Evolutionary conservation across 306 rosid genomes (phyloP).

Genomic region (Gynostemma pentaphyllum): DNA sequence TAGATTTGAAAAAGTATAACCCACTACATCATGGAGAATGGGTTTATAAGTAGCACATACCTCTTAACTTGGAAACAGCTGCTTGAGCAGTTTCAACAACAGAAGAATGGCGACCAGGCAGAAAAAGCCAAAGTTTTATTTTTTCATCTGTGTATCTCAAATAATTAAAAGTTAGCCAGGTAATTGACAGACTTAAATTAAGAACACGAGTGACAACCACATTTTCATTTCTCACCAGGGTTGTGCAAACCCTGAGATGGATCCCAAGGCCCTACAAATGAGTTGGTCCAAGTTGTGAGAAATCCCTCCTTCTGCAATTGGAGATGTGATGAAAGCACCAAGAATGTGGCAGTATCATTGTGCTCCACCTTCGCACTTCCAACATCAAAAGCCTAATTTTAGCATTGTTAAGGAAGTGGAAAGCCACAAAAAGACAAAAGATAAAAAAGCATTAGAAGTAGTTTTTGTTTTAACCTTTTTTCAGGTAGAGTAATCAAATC

Average conservation of each 20-base stretch:
- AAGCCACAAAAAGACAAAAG: not conserved
- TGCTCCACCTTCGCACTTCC: constrained; percentile 59
- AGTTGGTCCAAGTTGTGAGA: constrained; percentile 88
- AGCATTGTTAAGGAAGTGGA: constrained; percentile 8
- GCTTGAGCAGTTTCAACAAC: constrained; percentile 68
- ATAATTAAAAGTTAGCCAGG: constrained; percentile 19
- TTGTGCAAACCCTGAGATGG: constrained; percentile 98
- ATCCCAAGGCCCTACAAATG: constrained; percentile 99
- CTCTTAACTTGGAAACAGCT: constrained; percentile 69
- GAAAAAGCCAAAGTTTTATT: constrained; percentile 95
- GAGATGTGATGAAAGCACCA: constrained; percentile 77
- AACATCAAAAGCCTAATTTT: constrained; percentile 7
- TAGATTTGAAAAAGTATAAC: constrained; percentile 2
- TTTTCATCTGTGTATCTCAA: constrained; percentile 60
- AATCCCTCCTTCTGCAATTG: constrained; percentile 87
- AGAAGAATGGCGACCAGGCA: constrained; percentile 77
- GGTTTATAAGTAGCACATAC: constrained; percentile 28
- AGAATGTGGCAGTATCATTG: constrained; percentile 73
- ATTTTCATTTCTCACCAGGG: constrained; percentile 56
- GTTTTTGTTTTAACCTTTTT: constrained; percentile 43
- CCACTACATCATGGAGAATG: not conserved
- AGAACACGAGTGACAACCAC: constrained; percentile 11
- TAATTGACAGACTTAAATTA: not conserved
- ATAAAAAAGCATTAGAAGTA: not conserved
- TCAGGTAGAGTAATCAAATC: constrained; percentile 66